Percentiles rank a stretch among this genome's conserved stretches.
phyloP scores from a whole-genome alignment of 495 filamentous ascomycete genomes.

The Lepraria neglecta region DNA sequence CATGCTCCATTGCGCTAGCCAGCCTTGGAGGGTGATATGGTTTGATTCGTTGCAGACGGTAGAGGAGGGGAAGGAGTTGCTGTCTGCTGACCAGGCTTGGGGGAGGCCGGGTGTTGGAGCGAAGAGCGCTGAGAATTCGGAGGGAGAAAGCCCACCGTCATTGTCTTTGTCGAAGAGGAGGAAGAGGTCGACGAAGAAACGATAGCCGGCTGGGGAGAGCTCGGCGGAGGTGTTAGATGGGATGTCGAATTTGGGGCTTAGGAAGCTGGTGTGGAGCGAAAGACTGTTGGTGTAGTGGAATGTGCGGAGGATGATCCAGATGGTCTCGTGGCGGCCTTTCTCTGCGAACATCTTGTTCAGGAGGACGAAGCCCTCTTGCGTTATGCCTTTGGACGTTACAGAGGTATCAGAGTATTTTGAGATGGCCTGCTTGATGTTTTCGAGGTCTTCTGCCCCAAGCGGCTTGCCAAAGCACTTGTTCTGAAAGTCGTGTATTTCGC shows the following conservation, averaged over 20 bases:
- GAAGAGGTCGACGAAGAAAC: constrained; percentile 97
- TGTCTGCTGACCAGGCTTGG: constrained; percentile 78
- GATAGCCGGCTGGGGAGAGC: constrained; percentile 87
- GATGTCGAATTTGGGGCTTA: constrained; percentile 92
- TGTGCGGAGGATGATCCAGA: constrained; percentile 93
- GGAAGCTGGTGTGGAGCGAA: constrained; percentile 78
- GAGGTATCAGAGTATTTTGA: constrained; percentile 58
- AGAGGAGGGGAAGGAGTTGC: constrained; percentile 75
- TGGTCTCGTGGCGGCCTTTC: constrained; percentile 95
- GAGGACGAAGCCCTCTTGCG: constrained; percentile 72
- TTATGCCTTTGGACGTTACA: constrained; percentile 65
- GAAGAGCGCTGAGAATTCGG: constrained; percentile 79
- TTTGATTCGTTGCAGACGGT: constrained; percentile 94
- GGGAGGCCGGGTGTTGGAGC: constrained; percentile 89
- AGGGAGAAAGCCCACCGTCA: constrained; percentile 83
- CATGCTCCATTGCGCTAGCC: constrained; percentile 99
- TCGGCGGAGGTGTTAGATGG: constrained; percentile 87
- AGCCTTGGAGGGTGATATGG: constrained; percentile 91
- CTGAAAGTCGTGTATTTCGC: constrained; percentile 87
- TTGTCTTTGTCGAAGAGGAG: constrained; percentile 94
- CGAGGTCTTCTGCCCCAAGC: constrained; percentile 67
- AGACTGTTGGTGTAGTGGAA: constrained; percentile 95
- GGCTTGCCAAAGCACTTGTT: constrained; percentile 83
- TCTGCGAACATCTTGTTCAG: constrained; percentile 95
- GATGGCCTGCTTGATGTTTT: constrained; percentile 82